phyloP scores from a whole-genome alignment of 768 basidiomycete species.

The Coprinopsis sp. region DNA sequence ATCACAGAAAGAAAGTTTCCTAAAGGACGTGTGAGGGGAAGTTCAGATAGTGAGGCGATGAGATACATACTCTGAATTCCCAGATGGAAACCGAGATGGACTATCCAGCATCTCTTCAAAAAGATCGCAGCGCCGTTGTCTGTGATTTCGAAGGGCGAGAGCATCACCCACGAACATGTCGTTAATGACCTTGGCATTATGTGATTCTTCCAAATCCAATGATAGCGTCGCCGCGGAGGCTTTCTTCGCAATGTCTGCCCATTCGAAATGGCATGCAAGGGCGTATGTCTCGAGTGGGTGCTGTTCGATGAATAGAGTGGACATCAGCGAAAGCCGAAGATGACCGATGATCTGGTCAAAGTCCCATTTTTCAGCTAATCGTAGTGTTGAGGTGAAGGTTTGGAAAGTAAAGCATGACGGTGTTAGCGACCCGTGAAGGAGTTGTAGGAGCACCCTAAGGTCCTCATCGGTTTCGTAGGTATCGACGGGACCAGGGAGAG shows the following conservation, averaged over 20 bases:
- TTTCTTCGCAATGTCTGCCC: constrained; percentile 4
- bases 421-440: background rate
- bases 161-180: background rate
- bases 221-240: constrained; percentile 4
- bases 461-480: background rate
- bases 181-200: background rate
- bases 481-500: background rate
- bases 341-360: constrained; percentile 1
- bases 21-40: background rate
- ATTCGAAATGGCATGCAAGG: constrained; percentile 3
- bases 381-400: constrained; percentile 1
- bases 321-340: background rate
- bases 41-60: background rate
- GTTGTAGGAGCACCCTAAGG: background rate
- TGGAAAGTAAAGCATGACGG: constrained; percentile 1
- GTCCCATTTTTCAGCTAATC: constrained; percentile 11
- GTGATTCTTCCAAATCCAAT: background rate
- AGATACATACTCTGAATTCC: constrained; percentile 1
- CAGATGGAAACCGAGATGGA: background rate
- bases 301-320: background rate
- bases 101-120: constrained; percentile 1
- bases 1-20: constrained; percentile 5
- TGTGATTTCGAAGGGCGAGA: background rate
- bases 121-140: background rate
- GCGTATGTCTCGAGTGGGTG: constrained; percentile 5